Percentiles rank a stretch among this genome's conserved stretches.
Conservation (phyloP, 2,329 filamentous ascomycete genomes). For the Ceratocystiopsis sp. region DNA sequence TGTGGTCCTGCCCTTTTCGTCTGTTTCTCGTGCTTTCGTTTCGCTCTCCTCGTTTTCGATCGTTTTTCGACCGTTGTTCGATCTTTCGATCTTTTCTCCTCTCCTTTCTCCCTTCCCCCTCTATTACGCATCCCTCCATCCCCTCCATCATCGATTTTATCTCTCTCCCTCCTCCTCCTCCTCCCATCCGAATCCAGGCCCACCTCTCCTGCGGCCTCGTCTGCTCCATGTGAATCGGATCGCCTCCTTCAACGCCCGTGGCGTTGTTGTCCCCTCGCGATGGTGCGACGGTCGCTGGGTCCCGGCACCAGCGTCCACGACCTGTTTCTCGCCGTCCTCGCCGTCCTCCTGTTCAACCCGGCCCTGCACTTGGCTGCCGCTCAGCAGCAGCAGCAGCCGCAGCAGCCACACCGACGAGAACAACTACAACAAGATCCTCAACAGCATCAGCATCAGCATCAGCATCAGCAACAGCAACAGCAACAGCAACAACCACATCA, state of each 20-base stretch:
- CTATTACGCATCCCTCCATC: neutral
- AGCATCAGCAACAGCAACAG: slow-evolving; percentile 4
- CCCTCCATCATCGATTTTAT: too few species aligned
- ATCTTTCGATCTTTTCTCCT: neutral
- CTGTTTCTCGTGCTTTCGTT: neutral
- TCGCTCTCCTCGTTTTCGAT: neutral
- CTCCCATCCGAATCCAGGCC: too few species aligned
- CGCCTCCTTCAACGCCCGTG: too few species aligned
- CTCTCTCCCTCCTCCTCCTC: too few species aligned
- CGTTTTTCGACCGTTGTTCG: neutral
- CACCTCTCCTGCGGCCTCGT: too few species aligned
- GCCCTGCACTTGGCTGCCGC: slow-evolving; percentile 38
- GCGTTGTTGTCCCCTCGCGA: slow-evolving; percentile 17
- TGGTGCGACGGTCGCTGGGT: slow-evolving; percentile 49
- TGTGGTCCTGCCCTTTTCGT: neutral
- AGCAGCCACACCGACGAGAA: slow-evolving; percentile 6
- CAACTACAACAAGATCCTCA: slow-evolving; percentile 3
- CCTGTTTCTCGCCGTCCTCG: slow-evolving; percentile 33
- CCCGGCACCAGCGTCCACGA: slow-evolving; percentile 31
- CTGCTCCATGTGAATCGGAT: too few species aligned
- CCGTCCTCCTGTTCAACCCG: slow-evolving; percentile 39
- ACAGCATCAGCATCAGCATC: slow-evolving; percentile 1
- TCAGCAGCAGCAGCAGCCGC: slow-evolving; percentile 42
- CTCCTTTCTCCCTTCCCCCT: neutral
- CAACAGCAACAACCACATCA: slow-evolving; percentile 2